Evolutionary conservation across 2,329 filamentous ascomycete genomes (phyloP).

Genomic region (Dryadomyces quercivorus): DNA sequence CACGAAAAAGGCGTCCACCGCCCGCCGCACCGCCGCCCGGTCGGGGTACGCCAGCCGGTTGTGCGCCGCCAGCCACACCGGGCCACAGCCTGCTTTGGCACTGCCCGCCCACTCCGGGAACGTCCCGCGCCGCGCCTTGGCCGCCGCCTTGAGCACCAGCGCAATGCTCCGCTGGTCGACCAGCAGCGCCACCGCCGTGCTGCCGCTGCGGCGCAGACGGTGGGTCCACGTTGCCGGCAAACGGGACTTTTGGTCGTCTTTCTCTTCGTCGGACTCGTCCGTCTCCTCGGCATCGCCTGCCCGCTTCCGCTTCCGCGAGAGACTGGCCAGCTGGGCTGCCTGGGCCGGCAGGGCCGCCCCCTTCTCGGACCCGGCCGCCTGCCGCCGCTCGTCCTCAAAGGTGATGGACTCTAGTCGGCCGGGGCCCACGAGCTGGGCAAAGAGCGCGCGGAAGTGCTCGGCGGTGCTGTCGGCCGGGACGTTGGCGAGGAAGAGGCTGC

Average conservation of each 20-base stretch:
- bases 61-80: constrained; percentile 49
- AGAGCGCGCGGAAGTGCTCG: constrained; percentile 61
- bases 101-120: constrained; percentile 43
- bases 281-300: constrained; percentile 13
- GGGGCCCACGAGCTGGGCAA: constrained; percentile 60
- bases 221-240: constrained; percentile 66
- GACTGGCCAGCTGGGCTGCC: constrained; percentile 25
- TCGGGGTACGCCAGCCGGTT: constrained; percentile 60
- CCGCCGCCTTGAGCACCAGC: constrained; percentile 61
- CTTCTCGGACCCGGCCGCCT: constrained; percentile 1
- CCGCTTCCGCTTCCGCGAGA: constrained; percentile 39
- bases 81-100: constrained; percentile 42
- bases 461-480: constrained; percentile 75
- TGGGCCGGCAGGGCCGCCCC: constrained; percentile 32
- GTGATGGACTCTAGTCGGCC: constrained; percentile 66
- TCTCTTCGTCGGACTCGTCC: constrained; percentile 21
- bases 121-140: constrained; percentile 44
- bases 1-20: constrained; percentile 77
- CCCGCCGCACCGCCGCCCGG: constrained; percentile 50
- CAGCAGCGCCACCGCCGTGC: constrained; percentile 69
- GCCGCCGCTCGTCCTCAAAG: constrained; percentile 53
- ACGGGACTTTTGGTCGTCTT: constrained; percentile 10
- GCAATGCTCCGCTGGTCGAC: constrained; percentile 73
- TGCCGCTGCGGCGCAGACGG: constrained; percentile 57
- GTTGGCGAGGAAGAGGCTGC: constrained; percentile 86